Evolutionary conservation across 2,329 filamentous ascomycete genomes (phyloP).

Genomic region (Xylaria sp.): DNA sequence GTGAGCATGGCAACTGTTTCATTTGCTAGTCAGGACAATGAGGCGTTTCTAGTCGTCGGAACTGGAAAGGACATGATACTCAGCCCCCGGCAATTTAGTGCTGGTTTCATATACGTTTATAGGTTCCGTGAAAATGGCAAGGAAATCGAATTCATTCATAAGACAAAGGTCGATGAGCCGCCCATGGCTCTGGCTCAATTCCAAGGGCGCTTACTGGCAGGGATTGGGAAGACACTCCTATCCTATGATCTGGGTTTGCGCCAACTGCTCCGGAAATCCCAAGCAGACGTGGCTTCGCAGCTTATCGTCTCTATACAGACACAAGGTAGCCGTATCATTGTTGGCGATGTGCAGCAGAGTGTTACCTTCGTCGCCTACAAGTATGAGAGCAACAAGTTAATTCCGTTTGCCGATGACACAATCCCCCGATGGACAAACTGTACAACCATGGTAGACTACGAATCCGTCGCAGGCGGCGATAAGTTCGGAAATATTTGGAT

Average conservation of each 20-base stretch:
- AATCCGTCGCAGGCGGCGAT: slow-evolving; percentile 92
- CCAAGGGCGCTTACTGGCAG: slow-evolving; percentile 89
- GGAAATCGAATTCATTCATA: slow-evolving; percentile 93
- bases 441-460: slow-evolving; percentile 95
- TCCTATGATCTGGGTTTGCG: slow-evolving; percentile 95
- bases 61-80: slow-evolving; percentile 91
- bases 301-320: slow-evolving; percentile 91
- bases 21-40: slow-evolving; percentile 89
- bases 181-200: slow-evolving; percentile 92
- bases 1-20: slow-evolving; percentile 86
- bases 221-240: slow-evolving; percentile 82
- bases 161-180: slow-evolving; percentile 90
- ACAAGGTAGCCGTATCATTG: slow-evolving; percentile 89
- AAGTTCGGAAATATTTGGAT: slow-evolving; percentile 98
- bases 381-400: slow-evolving; percentile 87
- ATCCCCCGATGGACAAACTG: slow-evolving; percentile 91
- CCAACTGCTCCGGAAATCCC: slow-evolving; percentile 90
- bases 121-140: slow-evolving; percentile 88
- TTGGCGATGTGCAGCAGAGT: slow-evolving; percentile 92
- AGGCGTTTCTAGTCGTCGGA: slow-evolving; percentile 92
- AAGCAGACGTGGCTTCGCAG: slow-evolving; percentile 80
- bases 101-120: slow-evolving; percentile 92
- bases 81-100: slow-evolving; percentile 77
- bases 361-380: slow-evolving; percentile 96
- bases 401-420: slow-evolving; percentile 92